A percentile compares a stretch with the other conserved stretches of the same genome.
Conservation (phyloP, 306 rosid species). For the Lathyrus oleraceus region DNA sequence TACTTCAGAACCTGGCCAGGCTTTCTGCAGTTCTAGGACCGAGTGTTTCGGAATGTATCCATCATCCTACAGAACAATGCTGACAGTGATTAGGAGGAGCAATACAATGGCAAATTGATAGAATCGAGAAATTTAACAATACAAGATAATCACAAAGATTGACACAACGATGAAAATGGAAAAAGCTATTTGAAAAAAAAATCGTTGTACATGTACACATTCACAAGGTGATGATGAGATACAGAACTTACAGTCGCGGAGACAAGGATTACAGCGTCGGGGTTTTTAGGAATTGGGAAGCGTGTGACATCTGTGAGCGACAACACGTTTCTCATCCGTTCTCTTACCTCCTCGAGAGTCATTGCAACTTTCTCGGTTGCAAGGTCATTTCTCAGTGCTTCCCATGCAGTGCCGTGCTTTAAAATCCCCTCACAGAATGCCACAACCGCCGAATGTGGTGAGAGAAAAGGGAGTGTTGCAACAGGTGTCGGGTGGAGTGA, state of each 20-base stretch:
- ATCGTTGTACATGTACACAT: background rate
- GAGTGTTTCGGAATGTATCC: slow-evolving; percentile 92
- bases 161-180: slow-evolving; percentile 12
- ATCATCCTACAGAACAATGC: slow-evolving; percentile 65
- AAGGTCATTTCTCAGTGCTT: slow-evolving; percentile 82
- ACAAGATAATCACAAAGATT: slow-evolving; percentile 13
- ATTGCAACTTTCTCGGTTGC: slow-evolving; percentile 63
- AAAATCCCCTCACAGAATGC: slow-evolving; percentile 99
- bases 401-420: slow-evolving; percentile 97
- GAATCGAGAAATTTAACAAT: background rate
- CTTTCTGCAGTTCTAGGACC: slow-evolving; percentile 81
- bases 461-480: slow-evolving; percentile 94
- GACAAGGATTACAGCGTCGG: slow-evolving; percentile 83
- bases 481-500: slow-evolving; percentile 93
- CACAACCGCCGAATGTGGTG: slow-evolving; percentile 96
- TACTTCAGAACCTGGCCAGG: slow-evolving; percentile 98
- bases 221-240: slow-evolving; percentile 31
- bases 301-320: slow-evolving; percentile 99
- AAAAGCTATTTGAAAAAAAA: slow-evolving; percentile 9
- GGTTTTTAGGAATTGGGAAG: slow-evolving; percentile 86
- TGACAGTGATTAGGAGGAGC: slow-evolving; percentile 12
- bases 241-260: slow-evolving; percentile 87
- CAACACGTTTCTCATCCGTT: slow-evolving; percentile 82
- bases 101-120: background rate
- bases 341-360: slow-evolving; percentile 96